Base-by-base conservation (phyloP, 257 asterid genomes). In the Perilla frutescens region DNA sequence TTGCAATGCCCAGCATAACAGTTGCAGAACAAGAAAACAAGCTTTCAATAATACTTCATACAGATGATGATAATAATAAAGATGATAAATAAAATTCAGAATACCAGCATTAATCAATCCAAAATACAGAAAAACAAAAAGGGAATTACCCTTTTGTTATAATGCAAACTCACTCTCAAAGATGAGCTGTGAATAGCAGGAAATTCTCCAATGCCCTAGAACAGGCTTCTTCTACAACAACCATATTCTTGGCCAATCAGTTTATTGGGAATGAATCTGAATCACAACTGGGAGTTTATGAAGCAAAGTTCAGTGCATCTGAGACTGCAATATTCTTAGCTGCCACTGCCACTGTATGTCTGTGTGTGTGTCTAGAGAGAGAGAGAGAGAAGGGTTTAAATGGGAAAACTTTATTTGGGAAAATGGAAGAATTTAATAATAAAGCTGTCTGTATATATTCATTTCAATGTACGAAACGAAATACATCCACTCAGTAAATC, bases 191-290 rank as follows among this genome's bases (percentile, higher is more conserved):
- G 37, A 62, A 71, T 73, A 49, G 68, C 43, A 74, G 26, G 69
- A 77, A 40, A 74, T 72, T 36, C 15, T 67, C 61, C 71, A 73
- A 82, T 84, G 72, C 81, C 86, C 91, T 69, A 76, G 53, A 39
- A 36, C 66, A 75, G 70, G 13, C 31, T 36, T 68, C 66, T 77
- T 68, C 72, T 15, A 62, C 70, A 70, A 43, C 68, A 75, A 14
- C 40, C 79, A 79, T 81, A 70, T 43, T 58, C 68, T 47, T 78
- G 81, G 72, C 68, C 70, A 79, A 62, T 71, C 72, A 59, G 45
- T 54, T 48, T 34, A 73, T 34, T 11, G 41, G 53, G 15, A 70
- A 69, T 32, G n/a, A 53, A 66, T 47, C 37, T 49, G 54, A 75
- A 80, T 54, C 73, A 79, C 72, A 54, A 57, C 73, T 54, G 76